Evolutionary conservation across 805 yeast species (phyloP), one percentile per base, ranked within the genome.

Genomic region (Lachancea thermotolerans): DNA sequence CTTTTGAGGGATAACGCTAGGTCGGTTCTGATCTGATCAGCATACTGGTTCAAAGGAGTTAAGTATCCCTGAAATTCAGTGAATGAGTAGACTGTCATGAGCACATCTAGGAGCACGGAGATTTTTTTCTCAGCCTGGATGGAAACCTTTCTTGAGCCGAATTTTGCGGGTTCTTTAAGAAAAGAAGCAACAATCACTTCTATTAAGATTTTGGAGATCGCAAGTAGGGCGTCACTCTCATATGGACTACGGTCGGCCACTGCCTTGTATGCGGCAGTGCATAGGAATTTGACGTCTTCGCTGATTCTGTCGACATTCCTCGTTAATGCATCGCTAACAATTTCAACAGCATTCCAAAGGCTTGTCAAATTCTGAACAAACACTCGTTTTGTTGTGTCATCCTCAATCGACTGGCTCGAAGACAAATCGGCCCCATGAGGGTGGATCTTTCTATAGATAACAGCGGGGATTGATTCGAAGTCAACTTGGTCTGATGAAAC

Each of bases 391-490:
- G 91, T 88, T n/a, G 75, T 80, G 1, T 80, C 75, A 52, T 86
- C 90, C 51, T 82, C 83, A 49, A 91, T 86, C 1, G 98, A 95
- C 33, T 68, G 71, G 44, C 78, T 82, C 0, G 85, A 81, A 4
- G 79, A 59, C 3, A 73, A 58, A 16, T 70, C 62, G 2, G 68
- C 56, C 46, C 71, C 61, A 34, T 57, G 40, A 65, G 59, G 69
- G 62, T 55, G 66, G n/a, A 80, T 49, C 2, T 53, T 56, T 27
- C 60, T 55, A 57, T 76, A 76, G 25, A 85, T 81, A 12, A 66
- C 64, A 2, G 76, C 60, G 2, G 98, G 98, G 60, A 89, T 86
- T 45, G 90, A 79, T 58, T 90, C 96, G 51, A 88, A 78, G 45
- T 81, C 80, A 10, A 81, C 60, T 5, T 65, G 67, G 8, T 63